Percentiles rank a stretch among this genome's conserved stretches.
phyloP scores from a whole-genome alignment of 495 filamentous ascomycete species.

The Xanthoparmelia taractica region DNA sequence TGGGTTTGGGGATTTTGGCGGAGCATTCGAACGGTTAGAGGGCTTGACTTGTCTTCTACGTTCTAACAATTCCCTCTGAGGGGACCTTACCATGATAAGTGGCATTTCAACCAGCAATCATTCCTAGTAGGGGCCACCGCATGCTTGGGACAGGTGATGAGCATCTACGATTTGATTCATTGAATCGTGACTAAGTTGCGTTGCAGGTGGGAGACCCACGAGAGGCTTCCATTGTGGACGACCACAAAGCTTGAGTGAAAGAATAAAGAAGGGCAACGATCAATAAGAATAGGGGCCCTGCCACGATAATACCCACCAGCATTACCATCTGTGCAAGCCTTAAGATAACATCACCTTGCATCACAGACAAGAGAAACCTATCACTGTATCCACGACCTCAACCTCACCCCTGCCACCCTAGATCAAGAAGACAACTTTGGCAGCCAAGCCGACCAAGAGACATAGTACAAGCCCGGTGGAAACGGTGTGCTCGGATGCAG shows the following conservation, averaged over 20 bases:
- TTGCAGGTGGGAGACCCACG: neutral
- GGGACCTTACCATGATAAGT: neutral
- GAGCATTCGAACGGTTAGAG: neutral
- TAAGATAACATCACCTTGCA: neutral
- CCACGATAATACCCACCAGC: neutral
- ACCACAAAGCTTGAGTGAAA: neutral
- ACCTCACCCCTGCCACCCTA: neutral
- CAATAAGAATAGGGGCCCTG: neutral
- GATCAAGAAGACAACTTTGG: constrained; percentile 14
- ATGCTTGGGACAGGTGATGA: neutral
- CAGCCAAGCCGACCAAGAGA: constrained; percentile 3
- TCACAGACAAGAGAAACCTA: neutral
- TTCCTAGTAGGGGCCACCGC: neutral
- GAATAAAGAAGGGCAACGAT: neutral
- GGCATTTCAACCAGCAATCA: neutral
- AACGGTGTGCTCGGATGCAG: neutral
- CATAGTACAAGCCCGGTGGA: neutral
- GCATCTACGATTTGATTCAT: neutral
- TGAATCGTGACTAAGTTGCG: neutral
- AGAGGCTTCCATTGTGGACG: neutral
- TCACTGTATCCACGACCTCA: neutral
- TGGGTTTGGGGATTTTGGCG: neutral
- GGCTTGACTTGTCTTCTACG: neutral
- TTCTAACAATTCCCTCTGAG: neutral
- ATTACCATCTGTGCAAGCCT: neutral